Evolutionary conservation across 768 basidiomycete species (phyloP), one percentile per base, ranked within the genome.

Genomic region (Vararia minispora): DNA sequence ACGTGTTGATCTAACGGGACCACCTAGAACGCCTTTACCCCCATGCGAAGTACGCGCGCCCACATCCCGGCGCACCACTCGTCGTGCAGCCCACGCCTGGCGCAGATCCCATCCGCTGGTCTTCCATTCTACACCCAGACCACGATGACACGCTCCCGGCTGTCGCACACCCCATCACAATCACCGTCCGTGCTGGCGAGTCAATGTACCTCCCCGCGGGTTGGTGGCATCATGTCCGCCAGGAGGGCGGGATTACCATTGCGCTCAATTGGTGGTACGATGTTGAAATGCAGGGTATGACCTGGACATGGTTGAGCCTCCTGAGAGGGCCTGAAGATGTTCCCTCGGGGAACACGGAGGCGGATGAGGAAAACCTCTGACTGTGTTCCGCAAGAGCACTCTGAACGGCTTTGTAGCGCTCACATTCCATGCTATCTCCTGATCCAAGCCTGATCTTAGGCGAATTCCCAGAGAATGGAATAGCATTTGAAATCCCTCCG

Each of bases 221-320:
- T 0, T 95, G 92, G 92, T 94, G 83, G 81, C 91, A 94, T 54
- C 72, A 86, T 51, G 88, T 94, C 25, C 68, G 74, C 28, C 91
- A 95, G 53, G 62, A 70, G 3, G 70, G 66, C 3, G 62, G 66
- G 42, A 62, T 65, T 17, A 76, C 72, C 1, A 73, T 89, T 42
- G 84, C 85, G 2, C 49, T 86, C 16, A 91, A 91, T 51, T 89
- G 83, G 78, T 91, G 87, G 87, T 88, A 86, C 54, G 87, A 91
- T 50, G 68, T 80, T 46, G 81, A 87, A 53, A 69, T 79, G 55
- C 60, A 68, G 39, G 84, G 86, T 11, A 70, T 72, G 62, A 59
- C 68, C 6, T 88, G 84, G 83, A 67, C 80, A 12, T 62, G 75
- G 55, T 55, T 85, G 17, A 78, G 68, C 41, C 69, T 79, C 53